Conservation (phyloP, 257 asterid species). For the Leptodermis oblonga region DNA sequence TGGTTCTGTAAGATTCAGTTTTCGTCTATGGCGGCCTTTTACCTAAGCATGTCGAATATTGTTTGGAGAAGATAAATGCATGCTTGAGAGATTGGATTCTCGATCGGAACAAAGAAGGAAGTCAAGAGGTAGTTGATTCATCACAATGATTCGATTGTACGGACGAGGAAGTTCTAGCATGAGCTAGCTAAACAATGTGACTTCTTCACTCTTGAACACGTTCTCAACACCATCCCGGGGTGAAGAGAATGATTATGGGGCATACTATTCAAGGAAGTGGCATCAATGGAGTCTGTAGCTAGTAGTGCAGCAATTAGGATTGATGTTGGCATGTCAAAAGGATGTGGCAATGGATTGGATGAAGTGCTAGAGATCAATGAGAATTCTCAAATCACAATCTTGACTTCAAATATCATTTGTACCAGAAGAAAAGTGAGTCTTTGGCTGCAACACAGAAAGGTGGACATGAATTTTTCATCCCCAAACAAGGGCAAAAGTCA, state of each 20-base stretch:
- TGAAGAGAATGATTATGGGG: constrained; percentile 96
- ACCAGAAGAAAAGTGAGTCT: constrained; percentile 31
- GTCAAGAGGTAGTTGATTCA: constrained; percentile 49
- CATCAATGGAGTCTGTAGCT: constrained; percentile 65
- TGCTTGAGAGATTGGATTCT: constrained; percentile 83
- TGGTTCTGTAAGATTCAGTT: constrained; percentile 85
- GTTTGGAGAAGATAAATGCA: constrained; percentile 69
- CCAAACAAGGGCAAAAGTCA: constrained; percentile 45
- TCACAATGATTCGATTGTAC: constrained; percentile 71
- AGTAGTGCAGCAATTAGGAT: constrained; percentile 72
- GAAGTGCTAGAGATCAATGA: constrained; percentile 84
- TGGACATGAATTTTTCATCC: constrained; percentile 42
- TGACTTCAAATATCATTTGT: constrained; percentile 80
- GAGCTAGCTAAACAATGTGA: constrained; percentile 65
- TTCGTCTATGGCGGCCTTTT: constrained; percentile 89
- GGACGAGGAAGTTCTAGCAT: constrained; percentile 81
- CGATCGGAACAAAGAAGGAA: constrained; percentile 45
- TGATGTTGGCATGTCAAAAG: constrained; percentile 90
- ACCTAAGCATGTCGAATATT: constrained; percentile 59
- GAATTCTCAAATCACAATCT: constrained; percentile 50
- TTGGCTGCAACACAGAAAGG: constrained; percentile 20
- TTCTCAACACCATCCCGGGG: constrained; percentile 91
- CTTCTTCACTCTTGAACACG: constrained; percentile 78
- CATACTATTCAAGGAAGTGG: constrained; percentile 78
- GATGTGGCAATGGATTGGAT: constrained; percentile 67